Evolutionary conservation across 306 rosid genomes (phyloP).

Genomic region (Delonix regia): DNA sequence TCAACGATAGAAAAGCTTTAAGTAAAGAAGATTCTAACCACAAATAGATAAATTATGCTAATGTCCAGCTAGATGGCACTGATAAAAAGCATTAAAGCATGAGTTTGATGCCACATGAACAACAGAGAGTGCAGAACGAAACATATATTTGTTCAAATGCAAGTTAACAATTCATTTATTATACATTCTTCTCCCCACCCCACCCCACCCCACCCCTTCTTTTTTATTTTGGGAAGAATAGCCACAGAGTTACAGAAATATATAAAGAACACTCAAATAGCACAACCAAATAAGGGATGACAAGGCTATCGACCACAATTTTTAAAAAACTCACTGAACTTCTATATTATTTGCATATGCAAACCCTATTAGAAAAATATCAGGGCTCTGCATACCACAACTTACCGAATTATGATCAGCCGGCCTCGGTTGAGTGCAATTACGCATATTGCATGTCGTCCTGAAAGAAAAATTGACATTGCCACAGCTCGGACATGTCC

Average conservation of each 20-base stretch:
- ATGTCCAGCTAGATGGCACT: slow-evolving; percentile 21
- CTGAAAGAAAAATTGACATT: slow-evolving; percentile 97
- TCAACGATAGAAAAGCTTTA: neutral
- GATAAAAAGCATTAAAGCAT: neutral
- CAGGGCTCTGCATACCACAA: neutral
- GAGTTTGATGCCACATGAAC: no score
- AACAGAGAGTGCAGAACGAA: neutral
- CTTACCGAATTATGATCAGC: slow-evolving; percentile 91
- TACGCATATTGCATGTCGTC: slow-evolving; percentile 99
- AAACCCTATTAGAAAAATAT: neutral
- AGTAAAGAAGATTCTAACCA: neutral
- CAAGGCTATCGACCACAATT: neutral
- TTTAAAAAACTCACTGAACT: slow-evolving; percentile 15
- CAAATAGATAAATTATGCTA: neutral
- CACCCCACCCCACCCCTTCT: no score
- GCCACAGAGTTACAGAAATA: neutral
- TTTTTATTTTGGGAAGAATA: neutral
- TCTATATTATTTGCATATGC: slow-evolving; percentile 2
- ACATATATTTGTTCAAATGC: neutral
- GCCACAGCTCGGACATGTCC: slow-evolving; percentile 99
- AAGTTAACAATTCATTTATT: no score
- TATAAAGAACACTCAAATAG: neutral
- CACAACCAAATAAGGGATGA: neutral
- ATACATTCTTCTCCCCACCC: no score
- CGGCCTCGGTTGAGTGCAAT: slow-evolving; percentile 98